Evolutionary conservation across 768 basidiomycete genomes (phyloP), one percentile per base, ranked within the genome.

Genomic region (Dioszegia hungarica): DNA sequence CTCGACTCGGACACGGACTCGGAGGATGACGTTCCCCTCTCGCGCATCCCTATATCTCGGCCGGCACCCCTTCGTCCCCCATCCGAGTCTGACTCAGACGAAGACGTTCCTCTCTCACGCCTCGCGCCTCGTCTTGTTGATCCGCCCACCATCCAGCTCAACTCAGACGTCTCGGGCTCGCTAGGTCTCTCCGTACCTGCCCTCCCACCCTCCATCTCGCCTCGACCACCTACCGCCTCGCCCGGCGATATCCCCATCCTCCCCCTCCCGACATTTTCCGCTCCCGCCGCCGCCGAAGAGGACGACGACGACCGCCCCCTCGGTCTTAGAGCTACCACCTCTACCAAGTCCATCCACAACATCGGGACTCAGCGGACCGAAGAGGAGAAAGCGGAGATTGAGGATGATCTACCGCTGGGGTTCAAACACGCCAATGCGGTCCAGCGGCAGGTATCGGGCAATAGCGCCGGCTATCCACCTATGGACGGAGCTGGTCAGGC

Each of bases 221-320:
- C 49, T 15, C 34, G 37, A 38, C 49, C 49, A 51, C 49, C 49
- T 27, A 51, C 49, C 17, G 22, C 38, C 36, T 19, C 37, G 1
- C 49, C 49, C 6, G 49, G 34, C 37, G 28, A 5, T 19, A 36
- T 19, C 15, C 20, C 47, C 15, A 14, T 14, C 41, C 19, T 2
- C 12, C 41, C 2, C 39, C 15, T 5, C 6, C 12, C 40, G 15
- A n/a, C 36, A 28, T 28, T 27, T 34, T 49, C 38, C 46, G 39
- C 22, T 10, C 55, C 36, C 19, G 37, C 51, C 19, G 14, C 20
- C 36, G 59, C 63, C 12, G 57, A 56, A 33, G 58, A 58, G 10
- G 72, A 70, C n/a, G 73, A 74, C 27, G 74, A 75, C 47, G 71
- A 75, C 58, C 45, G 67, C 17, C 73, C 73, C 1, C 61, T 75